phyloP scores from a whole-genome alignment of 2,329 filamentous ascomycete species.

The Aspergillus sergii region DNA sequence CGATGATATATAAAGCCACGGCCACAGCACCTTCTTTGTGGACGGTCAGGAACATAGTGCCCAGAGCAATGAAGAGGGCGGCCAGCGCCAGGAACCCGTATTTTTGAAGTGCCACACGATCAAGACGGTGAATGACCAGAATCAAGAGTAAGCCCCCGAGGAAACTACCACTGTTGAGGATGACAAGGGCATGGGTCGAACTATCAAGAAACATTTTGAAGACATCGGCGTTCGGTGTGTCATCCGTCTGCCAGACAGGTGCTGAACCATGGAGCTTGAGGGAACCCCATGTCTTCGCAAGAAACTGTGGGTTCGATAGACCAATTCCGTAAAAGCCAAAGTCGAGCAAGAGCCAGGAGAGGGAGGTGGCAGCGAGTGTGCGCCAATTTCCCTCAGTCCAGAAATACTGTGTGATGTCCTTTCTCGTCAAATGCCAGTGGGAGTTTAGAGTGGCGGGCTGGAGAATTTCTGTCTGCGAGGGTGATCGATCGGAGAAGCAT shows the following conservation, averaged over 20 bases:
- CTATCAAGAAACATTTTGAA: constrained; percentile 44
- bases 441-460: constrained; percentile 45
- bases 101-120: constrained; percentile 48
- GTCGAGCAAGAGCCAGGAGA: constrained; percentile 59
- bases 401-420: constrained; percentile 46
- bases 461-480: constrained; percentile 26
- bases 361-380: constrained; percentile 48
- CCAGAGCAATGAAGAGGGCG: constrained; percentile 46
- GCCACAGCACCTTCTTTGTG: constrained; percentile 39
- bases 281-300: constrained; percentile 44
- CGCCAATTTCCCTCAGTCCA: constrained; percentile 48
- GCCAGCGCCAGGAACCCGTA: constrained; percentile 48
- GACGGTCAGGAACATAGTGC: constrained; percentile 44
- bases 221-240: constrained; percentile 44
- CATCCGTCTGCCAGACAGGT: constrained; percentile 41
- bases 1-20: constrained; percentile 48
- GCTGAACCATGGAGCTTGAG: constrained; percentile 31
- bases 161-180: constrained; percentile 47
- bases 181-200: constrained; percentile 42
- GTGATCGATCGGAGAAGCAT: constrained; percentile 25
- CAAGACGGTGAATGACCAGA: constrained; percentile 40
- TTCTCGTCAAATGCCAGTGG: constrained; percentile 41
- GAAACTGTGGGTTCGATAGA: constrained; percentile 47
- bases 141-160: constrained; percentile 47
- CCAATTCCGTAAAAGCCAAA: constrained; percentile 62